Evolutionary conservation across 1,139 yeast species (phyloP).

Genomic region (Yamadazyma buinensis): DNA sequence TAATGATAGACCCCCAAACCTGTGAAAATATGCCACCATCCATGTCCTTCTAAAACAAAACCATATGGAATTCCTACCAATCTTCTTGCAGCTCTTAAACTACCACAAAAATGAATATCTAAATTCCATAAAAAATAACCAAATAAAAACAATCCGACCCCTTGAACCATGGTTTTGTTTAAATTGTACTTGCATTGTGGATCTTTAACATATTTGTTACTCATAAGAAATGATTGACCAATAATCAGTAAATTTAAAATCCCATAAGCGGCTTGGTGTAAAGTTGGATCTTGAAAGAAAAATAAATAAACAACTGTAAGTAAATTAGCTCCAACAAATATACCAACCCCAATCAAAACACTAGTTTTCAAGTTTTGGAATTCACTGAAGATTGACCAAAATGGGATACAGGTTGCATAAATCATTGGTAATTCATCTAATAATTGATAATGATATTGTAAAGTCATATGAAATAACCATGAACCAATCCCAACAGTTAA

Average conservation of each 20-base stretch:
- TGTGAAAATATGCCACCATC: conserved; percentile 96
- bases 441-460: conserved; percentile 80
- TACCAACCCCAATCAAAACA: conserved; percentile 47
- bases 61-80: conserved; percentile 82
- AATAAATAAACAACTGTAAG: conserved; percentile 66
- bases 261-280: conserved; percentile 82
- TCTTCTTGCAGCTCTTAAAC: conserved; percentile 62
- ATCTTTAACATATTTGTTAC: conserved; percentile 50
- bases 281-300: conserved; percentile 63
- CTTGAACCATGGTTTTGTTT: conserved; percentile 52
- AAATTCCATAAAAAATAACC: conserved; percentile 85
- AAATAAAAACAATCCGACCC: conserved; percentile 58
- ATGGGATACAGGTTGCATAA: conserved; percentile 93
- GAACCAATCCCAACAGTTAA: conserved; percentile 87
- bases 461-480: conserved; percentile 96
- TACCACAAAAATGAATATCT: conserved; percentile 77
- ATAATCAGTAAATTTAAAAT: conserved; percentile 61
- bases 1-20: conserved; percentile 63
- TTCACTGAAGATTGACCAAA: conserved; percentile 83
- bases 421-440: conserved; percentile 97
- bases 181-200: conserved; percentile 42
- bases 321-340: conserved; percentile 52
- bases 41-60: conserved; percentile 84
- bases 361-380: conserved; percentile 38
- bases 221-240: conserved; percentile 48